Conservation (phyloP, 2,329 filamentous ascomycete species). For the Colletotrichum camelliae region DNA sequence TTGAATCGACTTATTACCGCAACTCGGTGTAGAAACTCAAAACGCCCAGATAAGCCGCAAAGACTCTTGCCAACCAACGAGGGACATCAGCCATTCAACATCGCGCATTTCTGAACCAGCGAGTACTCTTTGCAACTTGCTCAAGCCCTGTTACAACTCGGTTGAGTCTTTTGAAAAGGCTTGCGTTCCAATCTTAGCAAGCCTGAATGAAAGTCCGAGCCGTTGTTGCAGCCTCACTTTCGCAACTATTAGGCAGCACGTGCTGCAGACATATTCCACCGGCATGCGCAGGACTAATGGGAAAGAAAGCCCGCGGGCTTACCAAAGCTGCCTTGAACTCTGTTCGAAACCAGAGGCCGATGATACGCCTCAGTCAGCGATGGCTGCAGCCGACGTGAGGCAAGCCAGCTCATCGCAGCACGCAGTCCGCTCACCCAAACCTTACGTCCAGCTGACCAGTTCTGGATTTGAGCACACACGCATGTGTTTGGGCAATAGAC, state of each 20-base stretch:
- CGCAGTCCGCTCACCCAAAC: neutral
- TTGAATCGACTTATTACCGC: neutral
- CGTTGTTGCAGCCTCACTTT: neutral
- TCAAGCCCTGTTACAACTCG: neutral
- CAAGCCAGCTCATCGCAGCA: neutral
- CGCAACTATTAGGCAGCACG: neutral
- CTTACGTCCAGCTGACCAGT: neutral
- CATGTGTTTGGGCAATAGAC: neutral
- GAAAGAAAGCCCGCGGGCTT: neutral
- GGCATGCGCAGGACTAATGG: neutral
- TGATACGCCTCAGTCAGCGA: neutral
- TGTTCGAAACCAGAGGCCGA: too few species aligned
- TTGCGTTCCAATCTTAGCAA: neutral
- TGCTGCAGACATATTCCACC: neutral
- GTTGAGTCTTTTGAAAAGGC: neutral
- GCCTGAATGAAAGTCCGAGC: neutral
- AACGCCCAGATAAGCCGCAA: neutral
- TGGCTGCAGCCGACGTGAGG: neutral
- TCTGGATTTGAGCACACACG: neutral
- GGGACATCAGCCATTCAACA: too few species aligned
- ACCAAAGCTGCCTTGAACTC: neutral
- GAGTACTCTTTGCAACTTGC: neutral
- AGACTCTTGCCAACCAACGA: neutral
- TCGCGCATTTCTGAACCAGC: too few species aligned
- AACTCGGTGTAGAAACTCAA: neutral